These are phyloP conservation scores for Acanthamoeba comandoni DNA, from an alignment of 208 protist species.

Conservation along the genomic window DNA sequence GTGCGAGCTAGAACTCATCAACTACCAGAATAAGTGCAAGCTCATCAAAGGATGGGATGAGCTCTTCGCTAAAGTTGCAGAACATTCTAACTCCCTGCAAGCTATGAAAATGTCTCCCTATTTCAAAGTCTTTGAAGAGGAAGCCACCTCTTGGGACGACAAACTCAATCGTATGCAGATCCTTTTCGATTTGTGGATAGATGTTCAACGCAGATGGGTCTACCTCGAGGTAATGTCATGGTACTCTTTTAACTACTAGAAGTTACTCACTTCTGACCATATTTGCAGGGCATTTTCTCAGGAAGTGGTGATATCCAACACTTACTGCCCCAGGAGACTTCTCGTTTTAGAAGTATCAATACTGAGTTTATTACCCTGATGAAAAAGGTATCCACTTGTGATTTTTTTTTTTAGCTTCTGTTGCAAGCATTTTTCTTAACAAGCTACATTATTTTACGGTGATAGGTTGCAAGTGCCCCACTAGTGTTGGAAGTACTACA, in stretches of 20 bases:
- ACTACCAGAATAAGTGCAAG: conserved; percentile 94
- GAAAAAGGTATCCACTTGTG: conserved; percentile 90
- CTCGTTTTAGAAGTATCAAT: conserved; percentile 94
- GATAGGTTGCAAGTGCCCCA: conserved; percentile 81
- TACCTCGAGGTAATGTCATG: conserved; percentile 93
- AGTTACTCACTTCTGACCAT: not conserved
- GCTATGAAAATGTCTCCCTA: conserved; percentile 97
- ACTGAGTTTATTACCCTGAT: conserved; percentile 95
- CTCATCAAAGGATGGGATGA: conserved; percentile 97
- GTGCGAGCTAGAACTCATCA: conserved; percentile 93
- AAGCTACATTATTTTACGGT: conserved; percentile 71
- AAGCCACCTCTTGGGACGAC: conserved; percentile 92
- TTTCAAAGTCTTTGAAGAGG: conserved; percentile 93
- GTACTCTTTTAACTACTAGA: conserved; percentile 9
- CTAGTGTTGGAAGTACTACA: conserved; percentile 93
- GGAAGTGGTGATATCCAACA: conserved; percentile 94
- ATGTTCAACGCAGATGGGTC: conserved; percentile 97
- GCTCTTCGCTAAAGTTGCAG: conserved; percentile 93
- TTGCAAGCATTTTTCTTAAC: conserved; percentile 55
- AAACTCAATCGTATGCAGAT: conserved; percentile 93
- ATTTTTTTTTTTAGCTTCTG: too few species aligned
- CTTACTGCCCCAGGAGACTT: conserved; percentile 95
- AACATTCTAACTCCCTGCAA: conserved; percentile 94
- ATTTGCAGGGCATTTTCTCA: conserved; percentile 93
- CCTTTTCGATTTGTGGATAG: conserved; percentile 94